Percentiles rank a stretch among this genome's conserved stretches.
These are phyloP conservation scores for Dendrostoma leiphaemia DNA, from an alignment of 2,329 filamentous ascomycete species.

Conservation along the genomic window DNA sequence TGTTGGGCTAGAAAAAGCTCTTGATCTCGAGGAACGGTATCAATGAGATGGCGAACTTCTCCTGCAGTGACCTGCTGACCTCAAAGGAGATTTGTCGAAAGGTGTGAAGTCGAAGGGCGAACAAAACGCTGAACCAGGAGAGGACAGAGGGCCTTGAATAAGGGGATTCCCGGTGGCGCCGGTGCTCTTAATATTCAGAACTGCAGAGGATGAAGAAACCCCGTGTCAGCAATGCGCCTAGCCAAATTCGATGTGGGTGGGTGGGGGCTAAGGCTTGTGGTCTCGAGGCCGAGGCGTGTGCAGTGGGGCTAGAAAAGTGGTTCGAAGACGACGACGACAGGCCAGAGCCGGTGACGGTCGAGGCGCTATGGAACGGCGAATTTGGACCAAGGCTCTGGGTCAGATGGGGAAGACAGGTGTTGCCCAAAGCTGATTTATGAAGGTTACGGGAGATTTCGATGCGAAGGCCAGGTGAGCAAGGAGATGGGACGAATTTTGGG, in stretches of 20 bases:
- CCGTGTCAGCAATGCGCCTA: slow-evolving; percentile 17
- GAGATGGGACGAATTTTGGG: slow-evolving; percentile 10
- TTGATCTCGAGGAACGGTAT: slow-evolving; percentile 12
- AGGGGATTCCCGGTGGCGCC: slow-evolving; percentile 12
- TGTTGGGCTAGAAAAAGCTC: slow-evolving; percentile 35
- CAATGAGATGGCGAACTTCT: slow-evolving; percentile 36
- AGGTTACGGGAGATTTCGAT: neutral
- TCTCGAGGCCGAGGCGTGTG: slow-evolving; percentile 1
- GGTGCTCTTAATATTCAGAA: slow-evolving; percentile 15
- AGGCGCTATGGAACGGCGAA: neutral
- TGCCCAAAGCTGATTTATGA: neutral
- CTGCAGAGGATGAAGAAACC: slow-evolving; percentile 1
- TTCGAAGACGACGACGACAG: slow-evolving; percentile 13
- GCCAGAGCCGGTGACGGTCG: neutral
- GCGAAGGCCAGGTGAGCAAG: neutral
- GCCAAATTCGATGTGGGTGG: slow-evolving; percentile 3
- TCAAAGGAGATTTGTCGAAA: slow-evolving; percentile 61
- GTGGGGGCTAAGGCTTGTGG: slow-evolving; percentile 7
- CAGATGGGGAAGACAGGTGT: neutral
- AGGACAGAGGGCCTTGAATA: slow-evolving; percentile 10
- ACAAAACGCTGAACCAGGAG: neutral
- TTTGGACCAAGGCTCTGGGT: too few species aligned
- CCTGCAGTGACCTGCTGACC: slow-evolving; percentile 83
- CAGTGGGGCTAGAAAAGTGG: slow-evolving; percentile 16
- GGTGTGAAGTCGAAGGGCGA: slow-evolving; percentile 19